Base-by-base conservation (phyloP, 208 protist species). In the Herpetomonas muscarum region DNA sequence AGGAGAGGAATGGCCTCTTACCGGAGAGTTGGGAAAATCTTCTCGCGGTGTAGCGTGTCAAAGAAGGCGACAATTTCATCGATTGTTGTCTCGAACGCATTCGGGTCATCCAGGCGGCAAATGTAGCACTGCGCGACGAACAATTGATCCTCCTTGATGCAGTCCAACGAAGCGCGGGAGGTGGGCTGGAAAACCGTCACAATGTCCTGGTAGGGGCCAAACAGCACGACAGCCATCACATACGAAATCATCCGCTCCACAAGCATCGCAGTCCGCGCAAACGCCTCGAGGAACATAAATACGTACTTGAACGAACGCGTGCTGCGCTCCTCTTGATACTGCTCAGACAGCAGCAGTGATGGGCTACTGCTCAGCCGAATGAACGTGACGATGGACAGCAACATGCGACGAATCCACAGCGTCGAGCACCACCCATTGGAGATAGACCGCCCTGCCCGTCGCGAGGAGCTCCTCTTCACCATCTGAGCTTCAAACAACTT, bases 181-280 rank as follows among this genome's bases (percentile, higher is more conserved):
- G 72, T 47, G 21, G 74, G 61, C 1, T 68, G 70, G 12, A 65
- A 52, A n/a, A 84, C 48, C 28, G 64, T 48, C 32, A 85, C 71
- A 3, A 70, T 57, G 7, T 76, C 51, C 32, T 87, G 81, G 26
- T 65, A 61, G 15, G 76, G 78, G 0, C 86, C 86, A 67, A 93
- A 93, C 1, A 93, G 67, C 28, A 85, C 58, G 3, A 88, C 72
- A 4, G 82, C 81, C 69, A 90, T 85, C 31, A 78, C 0, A 61
- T 76, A 86, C 5, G 78, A 65, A 10, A 89, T 47, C 10, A 67
- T 1, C 37, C 76, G 70, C 45, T 85, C 79, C 10, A 79, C 17
- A 31, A 34, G 42, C 54, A 77, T 60, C 1, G 70, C 31, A 3
- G 61, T 29, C 41, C 31, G 49, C n/a, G 66, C 32, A 26, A 62